Evolutionary conservation across 2,329 filamentous ascomycete species (phyloP).

Genomic region (Epichloe sibirici): DNA sequence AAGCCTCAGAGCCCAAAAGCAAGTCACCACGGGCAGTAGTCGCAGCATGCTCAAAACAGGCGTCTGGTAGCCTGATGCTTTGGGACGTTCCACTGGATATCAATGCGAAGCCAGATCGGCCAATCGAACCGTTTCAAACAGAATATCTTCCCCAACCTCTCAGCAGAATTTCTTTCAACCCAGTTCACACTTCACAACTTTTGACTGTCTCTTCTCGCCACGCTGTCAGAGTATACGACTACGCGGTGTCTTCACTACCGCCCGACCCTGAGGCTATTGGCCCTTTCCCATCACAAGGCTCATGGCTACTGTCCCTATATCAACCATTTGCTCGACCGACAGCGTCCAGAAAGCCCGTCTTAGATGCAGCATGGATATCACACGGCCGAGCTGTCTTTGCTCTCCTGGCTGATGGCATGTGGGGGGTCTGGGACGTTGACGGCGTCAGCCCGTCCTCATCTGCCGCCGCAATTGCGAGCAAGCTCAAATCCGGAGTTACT

Average conservation of each 20-base stretch:
- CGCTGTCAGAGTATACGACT: slow-evolving; percentile 51
- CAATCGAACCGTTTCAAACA: slow-evolving; percentile 43
- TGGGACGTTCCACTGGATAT: slow-evolving; percentile 43
- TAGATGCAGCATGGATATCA: slow-evolving; percentile 50
- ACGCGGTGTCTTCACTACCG: slow-evolving; percentile 38
- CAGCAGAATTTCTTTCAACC: slow-evolving; percentile 47
- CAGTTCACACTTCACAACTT: slow-evolving; percentile 44
- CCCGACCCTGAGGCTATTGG: slow-evolving; percentile 38
- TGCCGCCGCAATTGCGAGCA: slow-evolving; percentile 33
- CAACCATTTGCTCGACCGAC: slow-evolving; percentile 40
- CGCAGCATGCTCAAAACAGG: slow-evolving; percentile 47
- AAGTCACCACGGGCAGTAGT: slow-evolving; percentile 36
- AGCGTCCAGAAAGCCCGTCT: slow-evolving; percentile 42
- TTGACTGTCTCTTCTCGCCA: slow-evolving; percentile 43
- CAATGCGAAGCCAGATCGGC: slow-evolving; percentile 17
- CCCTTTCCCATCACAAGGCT: slow-evolving; percentile 44
- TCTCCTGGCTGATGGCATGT: slow-evolving; percentile 50
- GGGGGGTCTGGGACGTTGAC: slow-evolving; percentile 58
- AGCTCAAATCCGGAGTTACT: slow-evolving; percentile 37
- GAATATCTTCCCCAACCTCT: slow-evolving; percentile 45
- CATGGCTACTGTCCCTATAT: slow-evolving; percentile 52
- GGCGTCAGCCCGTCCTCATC: slow-evolving; percentile 35
- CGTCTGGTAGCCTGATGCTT: slow-evolving; percentile 43
- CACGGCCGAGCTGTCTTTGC: slow-evolving; percentile 47
- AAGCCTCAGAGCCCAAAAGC: slow-evolving; percentile 25